Base-by-base conservation (phyloP, 495 filamentous ascomycete species). In the Lentithecium fluviatile region DNA sequence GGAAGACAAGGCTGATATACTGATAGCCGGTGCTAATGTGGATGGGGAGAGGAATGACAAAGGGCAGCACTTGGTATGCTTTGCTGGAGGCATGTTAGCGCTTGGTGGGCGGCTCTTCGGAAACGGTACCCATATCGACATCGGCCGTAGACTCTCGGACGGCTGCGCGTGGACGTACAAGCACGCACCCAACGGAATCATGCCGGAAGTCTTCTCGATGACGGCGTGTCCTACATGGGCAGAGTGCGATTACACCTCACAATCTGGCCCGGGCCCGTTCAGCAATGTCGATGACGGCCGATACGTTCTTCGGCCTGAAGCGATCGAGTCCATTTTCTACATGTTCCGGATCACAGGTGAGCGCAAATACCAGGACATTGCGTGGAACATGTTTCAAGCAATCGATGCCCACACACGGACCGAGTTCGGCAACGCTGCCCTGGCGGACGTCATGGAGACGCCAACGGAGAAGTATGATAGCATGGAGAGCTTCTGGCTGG, bases 301-400 rank as follows among this genome's bases (percentile, higher is more conserved):
- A 17, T 91, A 91, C 66, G 81, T 87, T 17, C 81, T 93, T 3
- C 77, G 85, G 0, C 71, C 71, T 62, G 88, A 76, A 46, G 76
- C 63, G 1, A 71, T 74, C 50, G 71, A 74, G 53, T 67, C 82
- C 34, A 72, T 91, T 2, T 93, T 91, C 69, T 77, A 89, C 47
- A 79, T 89, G 67, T 90, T 89, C 65, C 82, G 89, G 6, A 83
- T 90, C 47, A 90, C 88, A 0, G 89, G 88, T 15, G 82, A 88
- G 47, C 70, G 77, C 20, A 78, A 78, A 10, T 76, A 87, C 21
- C 79, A 83, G 56, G 86, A 90, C 20, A 71, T 79, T 12, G 89
- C 88, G 20, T 93, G 88, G 89, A 76, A 78, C 17, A 91, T 93
- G 86, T 91, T 89, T 68, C 71, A 77, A 48, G 77, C 79, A 32